Base-by-base conservation (phyloP, 306 rosid species). In the Cucumis sativus region DNA sequence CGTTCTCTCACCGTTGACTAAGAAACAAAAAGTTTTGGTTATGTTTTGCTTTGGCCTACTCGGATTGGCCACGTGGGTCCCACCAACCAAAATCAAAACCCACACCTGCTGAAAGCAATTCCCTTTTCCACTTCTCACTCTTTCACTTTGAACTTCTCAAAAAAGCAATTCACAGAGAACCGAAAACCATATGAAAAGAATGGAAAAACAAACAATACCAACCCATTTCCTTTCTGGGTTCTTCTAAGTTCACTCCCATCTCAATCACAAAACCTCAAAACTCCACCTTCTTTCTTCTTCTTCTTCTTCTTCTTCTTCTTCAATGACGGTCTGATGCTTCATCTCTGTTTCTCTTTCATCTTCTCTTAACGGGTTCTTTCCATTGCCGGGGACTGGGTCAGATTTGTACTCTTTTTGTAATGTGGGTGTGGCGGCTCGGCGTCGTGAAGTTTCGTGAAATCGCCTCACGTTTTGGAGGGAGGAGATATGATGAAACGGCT, bases 381-480 rank as follows among this genome's bases (percentile, higher is more conserved):
- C 11, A 3, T 18, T 4, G 25, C 18, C 15, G 41, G 60, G 71
- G 80, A 15, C 54, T 28, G 51, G 51, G 49, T 49, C 52, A 3
- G 25, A 37, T 66, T 59, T 63, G 61, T 62, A 16, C 16, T 33
- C 14, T 78, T 76, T 78, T 47, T 49, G 80, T 78, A 66, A 78
- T 78, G 80, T 78, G 80, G 80, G 64, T 66, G 55, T 33, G 80
- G 57, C 10, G 40, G 73, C 41, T 67, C 10, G 45, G 51, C 5
- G 35, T 30, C 30, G 58, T 52, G 40, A 54, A 78, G 49, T 14
- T 65, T 14, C 23, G 25, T 33, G 80, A 35, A 65, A 57, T 55
- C 58, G 80, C 64, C 60, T 66, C 41, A 33, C n/a, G 74, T 41
- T 77, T 63, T 49, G 75, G 52, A 37, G 69, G 79, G 79, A 59